These are phyloP conservation scores for Trifolium fragiferum DNA, from an alignment of 306 rosid genomes.

Conservation along the genomic window DNA sequence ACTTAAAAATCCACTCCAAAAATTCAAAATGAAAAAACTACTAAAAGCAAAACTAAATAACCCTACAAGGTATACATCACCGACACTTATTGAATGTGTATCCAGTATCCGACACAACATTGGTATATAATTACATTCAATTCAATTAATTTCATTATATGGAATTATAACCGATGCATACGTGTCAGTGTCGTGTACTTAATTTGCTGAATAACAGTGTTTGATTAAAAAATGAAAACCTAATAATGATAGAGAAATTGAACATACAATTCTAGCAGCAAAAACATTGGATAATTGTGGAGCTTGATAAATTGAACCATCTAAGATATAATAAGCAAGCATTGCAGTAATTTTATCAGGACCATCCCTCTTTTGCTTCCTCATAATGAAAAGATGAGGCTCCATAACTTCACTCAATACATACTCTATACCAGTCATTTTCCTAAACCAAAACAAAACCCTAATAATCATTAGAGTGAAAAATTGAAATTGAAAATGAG, in stretches of 20 bases:
- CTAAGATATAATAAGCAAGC: slow-evolving; percentile 84
- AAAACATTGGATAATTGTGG: slow-evolving; percentile 91
- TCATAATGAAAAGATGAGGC: slow-evolving; percentile 79
- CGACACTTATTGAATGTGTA: no score
- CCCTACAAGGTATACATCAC: background rate
- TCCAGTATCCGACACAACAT: no score
- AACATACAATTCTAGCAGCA: slow-evolving; percentile 81
- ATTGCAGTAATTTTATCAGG: slow-evolving; percentile 87
- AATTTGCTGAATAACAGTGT: no score
- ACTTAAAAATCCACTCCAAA: slow-evolving; percentile 28
- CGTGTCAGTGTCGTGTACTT: background rate
- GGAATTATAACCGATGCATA: no score
- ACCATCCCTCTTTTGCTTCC: slow-evolving; percentile 89
- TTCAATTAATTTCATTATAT: no score
- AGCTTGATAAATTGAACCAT: slow-evolving; percentile 93
- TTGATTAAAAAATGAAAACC: no score
- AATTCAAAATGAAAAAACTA: no score
- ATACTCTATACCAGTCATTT: slow-evolving; percentile 81
- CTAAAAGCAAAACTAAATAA: background rate
- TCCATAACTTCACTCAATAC: slow-evolving; percentile 81
- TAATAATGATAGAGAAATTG: background rate
- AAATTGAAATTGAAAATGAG: background rate
- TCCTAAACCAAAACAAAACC: slow-evolving; percentile 51
- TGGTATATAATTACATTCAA: no score
- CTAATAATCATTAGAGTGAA: slow-evolving; percentile 2